A percentile compares a stretch with the other conserved stretches of the same genome.
Evolutionary conservation across 345 rosid genomes (phyloP).

Genomic region (Eucalyptus camaldulensis): DNA sequence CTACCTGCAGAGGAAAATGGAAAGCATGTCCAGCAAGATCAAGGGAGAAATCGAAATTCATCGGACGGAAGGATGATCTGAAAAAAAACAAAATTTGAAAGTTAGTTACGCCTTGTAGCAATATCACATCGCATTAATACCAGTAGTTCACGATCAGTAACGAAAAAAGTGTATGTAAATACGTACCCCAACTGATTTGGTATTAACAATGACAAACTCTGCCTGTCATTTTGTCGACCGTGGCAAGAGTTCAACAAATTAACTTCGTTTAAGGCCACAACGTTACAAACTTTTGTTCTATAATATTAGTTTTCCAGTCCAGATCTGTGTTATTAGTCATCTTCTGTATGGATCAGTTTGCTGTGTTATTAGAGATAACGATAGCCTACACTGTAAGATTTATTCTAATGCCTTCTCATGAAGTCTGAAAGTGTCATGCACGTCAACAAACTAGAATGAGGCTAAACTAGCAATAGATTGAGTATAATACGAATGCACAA

Average conservation of each 20-base stretch:
- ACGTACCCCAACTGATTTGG: neutral
- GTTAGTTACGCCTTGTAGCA: neutral
- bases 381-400: neutral
- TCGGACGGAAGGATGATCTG: neutral
- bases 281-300: too few species aligned
- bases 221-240: neutral
- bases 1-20: neutral
- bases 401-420: neutral
- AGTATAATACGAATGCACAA: neutral
- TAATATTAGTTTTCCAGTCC: too few species aligned
- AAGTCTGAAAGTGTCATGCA: neutral
- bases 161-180: too few species aligned
- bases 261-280: too few species aligned
- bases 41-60: neutral
- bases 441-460: neutral
- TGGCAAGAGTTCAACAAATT: too few species aligned
- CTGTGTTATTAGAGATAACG: neutral
- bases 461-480: neutral
- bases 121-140: neutral
- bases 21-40: neutral
- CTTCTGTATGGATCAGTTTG: neutral
- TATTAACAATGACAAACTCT: neutral
- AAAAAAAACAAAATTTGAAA: neutral
- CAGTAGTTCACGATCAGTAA: neutral
- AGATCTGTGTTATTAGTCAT: too few species aligned